Percentiles rank a stretch among this genome's conserved stretches.
These are phyloP conservation scores for Pseudohalonectria lignicola DNA, from an alignment of 2,329 filamentous ascomycete genomes.

Conservation along the genomic window DNA sequence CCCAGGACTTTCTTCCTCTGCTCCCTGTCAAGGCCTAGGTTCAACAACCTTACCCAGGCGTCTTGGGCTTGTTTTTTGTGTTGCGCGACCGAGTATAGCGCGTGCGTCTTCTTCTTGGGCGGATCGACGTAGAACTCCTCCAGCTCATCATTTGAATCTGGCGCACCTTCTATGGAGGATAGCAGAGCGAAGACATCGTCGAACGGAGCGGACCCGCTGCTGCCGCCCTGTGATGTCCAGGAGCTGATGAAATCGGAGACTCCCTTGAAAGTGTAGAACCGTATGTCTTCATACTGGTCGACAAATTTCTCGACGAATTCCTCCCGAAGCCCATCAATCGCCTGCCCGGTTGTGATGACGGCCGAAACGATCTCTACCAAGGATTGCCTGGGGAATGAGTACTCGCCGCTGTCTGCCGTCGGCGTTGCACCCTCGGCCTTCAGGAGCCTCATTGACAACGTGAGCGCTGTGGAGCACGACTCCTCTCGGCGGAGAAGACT, in stretches of 20 bases:
- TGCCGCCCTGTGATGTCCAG: conserved; percentile 11
- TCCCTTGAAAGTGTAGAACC: conserved; percentile 69
- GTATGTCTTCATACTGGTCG: conserved; percentile 71
- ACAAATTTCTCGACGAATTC: conserved; percentile 72
- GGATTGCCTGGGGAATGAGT: conserved; percentile 57
- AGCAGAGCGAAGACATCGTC: conserved; percentile 52
- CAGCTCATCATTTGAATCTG: conserved; percentile 54
- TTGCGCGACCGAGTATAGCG: conserved; percentile 51
- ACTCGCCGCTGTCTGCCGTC: conserved; percentile 42
- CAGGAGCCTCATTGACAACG: conserved; percentile 70
- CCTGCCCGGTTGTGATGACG: conserved; percentile 43
- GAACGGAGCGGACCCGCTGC: conserved; percentile 24
- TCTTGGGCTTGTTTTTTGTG: conserved; percentile 77
- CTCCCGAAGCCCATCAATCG: conserved; percentile 49
- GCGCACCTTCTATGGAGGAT: conserved; percentile 58
- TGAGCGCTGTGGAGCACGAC: conserved; percentile 56
- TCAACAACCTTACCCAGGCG: conserved; percentile 74
- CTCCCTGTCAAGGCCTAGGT: conserved; percentile 52
- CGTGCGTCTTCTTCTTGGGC: conserved; percentile 57
- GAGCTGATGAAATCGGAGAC: conserved; percentile 27
- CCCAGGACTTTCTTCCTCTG: conserved; percentile 72
- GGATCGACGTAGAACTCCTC: conserved; percentile 54
- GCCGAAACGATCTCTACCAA: conserved; percentile 54
- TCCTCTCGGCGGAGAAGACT: conserved; percentile 49
- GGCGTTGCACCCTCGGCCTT: conserved; percentile 53